Evolutionary conservation across 148 eudicot genomes (phyloP), one percentile per base, ranked within the genome.

Genomic region (Camellia lanceoleosa): DNA sequence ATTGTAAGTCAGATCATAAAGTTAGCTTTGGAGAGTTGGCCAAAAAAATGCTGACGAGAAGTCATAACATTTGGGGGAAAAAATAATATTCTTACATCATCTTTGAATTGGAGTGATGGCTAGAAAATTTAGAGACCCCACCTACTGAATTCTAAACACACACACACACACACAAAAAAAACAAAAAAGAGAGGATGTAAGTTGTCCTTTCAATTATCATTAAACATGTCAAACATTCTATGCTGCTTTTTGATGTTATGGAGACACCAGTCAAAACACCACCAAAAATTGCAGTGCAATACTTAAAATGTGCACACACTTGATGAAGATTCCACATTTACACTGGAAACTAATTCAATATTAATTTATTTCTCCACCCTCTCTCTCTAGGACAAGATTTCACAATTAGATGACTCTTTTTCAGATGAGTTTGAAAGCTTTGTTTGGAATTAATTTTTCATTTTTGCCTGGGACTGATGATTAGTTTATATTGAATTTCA

Each of bases 71-170:
- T 30, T 30, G 38, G 1, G 38, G 38, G 1, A 30, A 30, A 30
- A 30, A 30, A 30, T 30, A 30, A 30, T 30, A 30, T 30, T 30
- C 38, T 30, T 30, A 30, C 38, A 30, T 30, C 38, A 30, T 30
- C 38, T 83, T 90, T 16, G 96, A 88, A 84, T 95, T 95, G 87
- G 81, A 89, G 85, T 95, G 98, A 82, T 84, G 82, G 63, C 98
- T 94, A 74, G 93, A 90, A 74, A 85, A 77, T 80, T 93, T 97
- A 10, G 98, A 93, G 79, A 80, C 83, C 54, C 96, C 97, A 80
- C 97, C 98, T 77, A 92, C 94, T 55, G 98, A 93, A 86, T 95
- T 95, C 98, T 95, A 90, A 82, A 42, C 16, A 59, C 38, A 1
- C 38, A 30, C 38, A 1, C 38, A 30, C 38, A 30, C 38, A 30